phyloP scores from a whole-genome alignment of 805 yeast species.

The Metschnikowia koreensis region DNA sequence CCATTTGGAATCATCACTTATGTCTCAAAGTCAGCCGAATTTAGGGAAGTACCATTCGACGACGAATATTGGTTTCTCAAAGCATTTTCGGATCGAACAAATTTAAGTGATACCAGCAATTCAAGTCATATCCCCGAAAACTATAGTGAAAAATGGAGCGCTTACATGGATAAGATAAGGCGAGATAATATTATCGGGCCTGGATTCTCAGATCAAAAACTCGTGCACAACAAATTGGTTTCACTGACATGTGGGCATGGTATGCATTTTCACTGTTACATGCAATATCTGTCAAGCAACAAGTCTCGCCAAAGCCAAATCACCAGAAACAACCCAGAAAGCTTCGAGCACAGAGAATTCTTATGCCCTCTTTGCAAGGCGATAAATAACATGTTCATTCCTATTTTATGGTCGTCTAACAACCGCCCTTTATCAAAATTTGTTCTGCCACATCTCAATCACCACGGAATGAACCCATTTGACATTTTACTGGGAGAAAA shows the following conservation, averaged over 20 bases:
- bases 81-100: conserved; percentile 51
- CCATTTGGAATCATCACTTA: conserved; percentile 75
- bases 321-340: conserved; percentile 79
- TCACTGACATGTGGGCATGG: conserved; percentile 90
- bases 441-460: conserved; percentile 13
- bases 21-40: conserved; percentile 56
- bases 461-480: conserved; percentile 12
- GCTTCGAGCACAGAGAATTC: conserved; percentile 66
- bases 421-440: conserved; percentile 27
- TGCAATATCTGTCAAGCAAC: conserved; percentile 58
- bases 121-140: conserved; percentile 14
- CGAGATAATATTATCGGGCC: conserved; percentile 59
- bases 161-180: conserved; percentile 36
- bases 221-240: conserved; percentile 45
- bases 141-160: conserved; percentile 33
- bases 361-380: conserved; percentile 91
- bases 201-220: conserved; percentile 53
- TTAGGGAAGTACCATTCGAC: conserved; percentile 62
- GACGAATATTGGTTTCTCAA: conserved; percentile 64
- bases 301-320: conserved; percentile 63
- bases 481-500: conserved; percentile 15
- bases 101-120: conserved; percentile 24
- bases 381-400: conserved; percentile 78
- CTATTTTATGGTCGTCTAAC: conserved; percentile 61
- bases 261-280: conserved; percentile 78